Percentiles rank a stretch among this genome's conserved stretches.
phyloP scores from a whole-genome alignment of 1,139 yeast species.

The Candida pseudoviswanathii region DNA sequence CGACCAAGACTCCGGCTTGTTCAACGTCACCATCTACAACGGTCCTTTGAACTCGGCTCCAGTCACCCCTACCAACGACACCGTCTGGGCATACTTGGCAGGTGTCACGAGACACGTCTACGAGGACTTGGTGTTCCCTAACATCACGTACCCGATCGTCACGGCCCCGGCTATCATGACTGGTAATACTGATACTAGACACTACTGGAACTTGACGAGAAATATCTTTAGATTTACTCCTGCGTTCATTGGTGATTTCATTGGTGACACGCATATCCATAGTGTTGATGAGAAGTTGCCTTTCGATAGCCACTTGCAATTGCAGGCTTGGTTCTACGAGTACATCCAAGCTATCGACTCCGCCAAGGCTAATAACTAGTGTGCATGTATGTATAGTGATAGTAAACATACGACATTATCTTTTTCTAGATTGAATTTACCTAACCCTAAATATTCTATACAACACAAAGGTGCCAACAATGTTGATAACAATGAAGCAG shows the following conservation, averaged over 20 bases:
- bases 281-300: constrained; percentile 36
- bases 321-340: constrained; percentile 40
- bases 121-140: constrained; percentile 42
- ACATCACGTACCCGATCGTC: constrained; percentile 44
- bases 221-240: constrained; percentile 73
- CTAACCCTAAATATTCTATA: constrained; percentile 77
- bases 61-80: constrained; percentile 37
- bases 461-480: constrained; percentile 50
- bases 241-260: constrained; percentile 19
- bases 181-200: constrained; percentile 84
- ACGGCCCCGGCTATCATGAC: constrained; percentile 69
- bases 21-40: constrained; percentile 20
- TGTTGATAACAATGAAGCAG: constrained; percentile 52
- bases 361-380: neutral
- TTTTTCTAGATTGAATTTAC: neutral
- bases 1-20: constrained; percentile 25
- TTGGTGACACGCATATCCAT: constrained; percentile 30
- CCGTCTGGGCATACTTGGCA: constrained; percentile 43
- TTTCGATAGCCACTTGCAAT: constrained; percentile 28
- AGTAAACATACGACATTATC: neutral
- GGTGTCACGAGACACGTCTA: constrained; percentile 46
- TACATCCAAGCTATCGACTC: constrained; percentile 28
- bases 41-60: constrained; percentile 37
- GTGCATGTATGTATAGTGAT: neutral
- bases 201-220: constrained; percentile 73